A percentile compares a stretch with the other conserved stretches of the same genome.
These are phyloP conservation scores for Candida golubevii DNA, from an alignment of 805 yeast genomes.

Conservation along the genomic window DNA sequence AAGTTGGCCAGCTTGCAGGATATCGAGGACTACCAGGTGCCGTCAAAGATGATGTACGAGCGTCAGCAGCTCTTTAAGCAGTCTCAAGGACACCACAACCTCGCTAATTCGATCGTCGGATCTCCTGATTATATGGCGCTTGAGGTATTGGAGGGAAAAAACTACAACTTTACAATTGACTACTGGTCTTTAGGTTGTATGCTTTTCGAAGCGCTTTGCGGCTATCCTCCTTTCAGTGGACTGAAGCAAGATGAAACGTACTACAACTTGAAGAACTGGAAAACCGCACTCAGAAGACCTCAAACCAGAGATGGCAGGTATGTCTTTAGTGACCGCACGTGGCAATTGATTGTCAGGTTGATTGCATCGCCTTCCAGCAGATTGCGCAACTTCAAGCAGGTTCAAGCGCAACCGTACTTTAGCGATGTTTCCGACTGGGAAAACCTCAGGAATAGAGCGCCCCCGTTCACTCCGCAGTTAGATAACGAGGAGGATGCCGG, in stretches of 20 bases:
- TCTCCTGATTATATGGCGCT: constrained; percentile 99
- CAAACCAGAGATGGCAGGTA: constrained; percentile 85
- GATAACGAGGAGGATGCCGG: constrained; percentile 99
- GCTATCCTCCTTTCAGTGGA: constrained; percentile 97
- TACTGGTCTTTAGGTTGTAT: constrained; percentile 99
- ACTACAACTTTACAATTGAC: constrained; percentile 93
- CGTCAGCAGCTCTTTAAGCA: constrained; percentile 83
- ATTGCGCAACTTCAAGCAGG: constrained; percentile 73
- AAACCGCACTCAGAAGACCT: constrained; percentile 81
- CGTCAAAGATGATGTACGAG: constrained; percentile 74
- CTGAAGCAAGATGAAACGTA: constrained; percentile 92
- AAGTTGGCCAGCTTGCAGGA: constrained; percentile 67
- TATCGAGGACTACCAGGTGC: constrained; percentile 52
- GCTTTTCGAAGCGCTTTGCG: constrained; percentile 91
- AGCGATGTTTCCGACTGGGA: constrained; percentile 73
- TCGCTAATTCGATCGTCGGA: constrained; percentile 95
- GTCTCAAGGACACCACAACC: constrained; percentile 75
- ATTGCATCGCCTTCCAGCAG: constrained; percentile 78
- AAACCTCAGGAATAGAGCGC: constrained; percentile 60
- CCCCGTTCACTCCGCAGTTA: constrained; percentile 95
- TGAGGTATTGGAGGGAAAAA: constrained; percentile 91
- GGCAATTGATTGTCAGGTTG: constrained; percentile 78
- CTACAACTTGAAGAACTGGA: constrained; percentile 90
- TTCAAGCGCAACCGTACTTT: constrained; percentile 76
- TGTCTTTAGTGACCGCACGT: constrained; percentile 93